These are phyloP conservation scores for Fusarium sp. DNA, from an alignment of 2,329 filamentous ascomycete genomes.

Conservation along the genomic window DNA sequence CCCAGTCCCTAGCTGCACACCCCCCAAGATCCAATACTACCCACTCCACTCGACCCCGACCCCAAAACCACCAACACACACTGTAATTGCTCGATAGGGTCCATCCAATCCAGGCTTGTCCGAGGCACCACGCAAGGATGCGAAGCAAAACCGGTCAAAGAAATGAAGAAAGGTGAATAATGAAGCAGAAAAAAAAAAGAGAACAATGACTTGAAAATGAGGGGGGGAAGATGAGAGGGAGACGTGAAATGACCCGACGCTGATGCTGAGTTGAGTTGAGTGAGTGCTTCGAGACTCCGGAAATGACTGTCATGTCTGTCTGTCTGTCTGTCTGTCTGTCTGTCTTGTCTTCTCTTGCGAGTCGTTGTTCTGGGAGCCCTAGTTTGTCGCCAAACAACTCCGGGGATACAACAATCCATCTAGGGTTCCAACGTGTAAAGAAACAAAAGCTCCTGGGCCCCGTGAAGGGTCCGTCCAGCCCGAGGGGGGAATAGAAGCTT, in stretches of 20 bases:
- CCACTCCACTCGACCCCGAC: conserved; percentile 24
- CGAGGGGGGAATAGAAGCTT: conserved; percentile 1
- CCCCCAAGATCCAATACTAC: conserved; percentile 4
- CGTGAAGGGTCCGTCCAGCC: conserved; percentile 4
- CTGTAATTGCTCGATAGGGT: conserved; percentile 20
- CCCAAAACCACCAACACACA: conserved; percentile 14
- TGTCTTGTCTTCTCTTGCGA: conserved; percentile 37
- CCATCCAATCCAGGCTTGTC: conserved; percentile 12
- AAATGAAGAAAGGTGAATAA: conserved; percentile 10
- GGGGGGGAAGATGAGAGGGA: conserved; percentile 14
- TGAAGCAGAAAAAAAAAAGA: background rate
- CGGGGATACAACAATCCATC: conserved; percentile 35
- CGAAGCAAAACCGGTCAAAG: conserved; percentile 1
- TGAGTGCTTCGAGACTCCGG: conserved; percentile 11
- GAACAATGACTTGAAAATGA: conserved; percentile 23
- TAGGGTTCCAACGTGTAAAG: conserved; percentile 29
- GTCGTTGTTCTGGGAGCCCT: conserved; percentile 31
- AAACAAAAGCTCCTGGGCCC: conserved; percentile 11
- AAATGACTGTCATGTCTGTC: conserved; percentile 31
- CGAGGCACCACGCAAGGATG: conserved; percentile 14
- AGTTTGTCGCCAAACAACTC: conserved; percentile 31
- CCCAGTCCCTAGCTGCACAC: conserved; percentile 29
- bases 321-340: background rate
- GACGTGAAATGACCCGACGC: conserved; percentile 2
- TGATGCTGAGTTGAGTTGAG: background rate